Conservation (phyloP, 257 asterid species). For the Plantago elongata region DNA sequence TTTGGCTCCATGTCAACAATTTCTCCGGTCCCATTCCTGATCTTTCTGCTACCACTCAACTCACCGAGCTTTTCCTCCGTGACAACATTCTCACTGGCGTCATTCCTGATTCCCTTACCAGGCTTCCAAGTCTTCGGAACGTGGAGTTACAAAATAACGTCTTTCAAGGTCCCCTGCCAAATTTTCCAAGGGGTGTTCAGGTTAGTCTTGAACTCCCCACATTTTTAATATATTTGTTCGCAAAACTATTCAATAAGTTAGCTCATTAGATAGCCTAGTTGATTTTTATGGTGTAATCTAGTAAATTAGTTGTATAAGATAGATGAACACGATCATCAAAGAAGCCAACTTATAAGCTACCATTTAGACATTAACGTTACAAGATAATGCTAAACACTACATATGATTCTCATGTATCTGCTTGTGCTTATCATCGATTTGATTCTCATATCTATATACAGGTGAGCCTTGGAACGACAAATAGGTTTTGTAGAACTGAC, state of each 20-base stretch:
- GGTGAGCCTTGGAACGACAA: conserved; percentile 26
- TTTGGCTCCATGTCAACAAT: conserved; percentile 66
- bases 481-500: conserved; percentile 48
- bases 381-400: no score
- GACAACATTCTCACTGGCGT: conserved; percentile 64
- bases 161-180: conserved; percentile 74
- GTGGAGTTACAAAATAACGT: conserved; percentile 50
- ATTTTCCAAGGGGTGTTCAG: conserved; percentile 31
- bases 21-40: conserved; percentile 74
- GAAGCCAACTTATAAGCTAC: no score
- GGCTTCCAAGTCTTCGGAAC: conserved; percentile 43
- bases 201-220: neutral
- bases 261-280: no score
- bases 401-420: no score
- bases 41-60: conserved; percentile 46
- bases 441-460: no score
- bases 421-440: no score
- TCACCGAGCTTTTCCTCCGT: conserved; percentile 54
- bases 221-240: no score
- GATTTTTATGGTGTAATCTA: no score
- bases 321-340: no score
- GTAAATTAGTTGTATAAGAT: no score
- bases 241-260: no score
- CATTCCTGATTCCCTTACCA: conserved; percentile 52
- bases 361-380: no score